phyloP scores from a whole-genome alignment of 2,329 filamentous ascomycete species.

The Madurella fahalii region DNA sequence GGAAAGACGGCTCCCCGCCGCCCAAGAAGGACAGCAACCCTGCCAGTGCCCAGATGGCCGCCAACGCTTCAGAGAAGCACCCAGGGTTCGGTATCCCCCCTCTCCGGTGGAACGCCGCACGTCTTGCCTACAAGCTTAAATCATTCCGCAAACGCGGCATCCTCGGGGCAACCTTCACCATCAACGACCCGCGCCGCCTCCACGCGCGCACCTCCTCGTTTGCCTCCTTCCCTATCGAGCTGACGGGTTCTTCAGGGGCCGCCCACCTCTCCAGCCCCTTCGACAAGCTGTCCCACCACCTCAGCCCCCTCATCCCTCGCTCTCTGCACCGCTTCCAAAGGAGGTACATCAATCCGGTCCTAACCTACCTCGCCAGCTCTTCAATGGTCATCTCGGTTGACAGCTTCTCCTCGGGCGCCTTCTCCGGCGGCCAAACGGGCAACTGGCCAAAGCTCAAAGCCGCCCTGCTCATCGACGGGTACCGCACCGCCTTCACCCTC shows the following conservation, averaged over 20 bases:
- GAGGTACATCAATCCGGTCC: not conserved
- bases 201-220: slow-evolving; percentile 6
- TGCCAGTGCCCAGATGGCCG: not conserved
- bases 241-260: not conserved
- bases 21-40: not conserved
- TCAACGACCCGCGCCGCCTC: slow-evolving; percentile 15
- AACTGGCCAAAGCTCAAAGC: slow-evolving; percentile 16
- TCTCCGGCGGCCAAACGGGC: slow-evolving; percentile 1
- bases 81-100: not conserved
- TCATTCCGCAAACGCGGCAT: not conserved
- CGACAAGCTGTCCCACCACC: not conserved
- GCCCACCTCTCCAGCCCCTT: not conserved
- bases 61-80: not conserved
- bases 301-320: not conserved
- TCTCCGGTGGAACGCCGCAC: slow-evolving; percentile 2
- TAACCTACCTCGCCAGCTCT: not conserved
- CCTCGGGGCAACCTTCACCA: slow-evolving; percentile 14
- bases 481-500: slow-evolving; percentile 25
- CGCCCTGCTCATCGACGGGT: slow-evolving; percentile 27
- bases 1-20: not conserved
- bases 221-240: not conserved
- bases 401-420: not conserved
- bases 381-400: not conserved
- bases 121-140: slow-evolving; percentile 1
- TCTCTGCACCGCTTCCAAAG: not conserved